phyloP scores from a whole-genome alignment of 768 basidiomycete genomes.

The Neoboletus subvelutipes region DNA sequence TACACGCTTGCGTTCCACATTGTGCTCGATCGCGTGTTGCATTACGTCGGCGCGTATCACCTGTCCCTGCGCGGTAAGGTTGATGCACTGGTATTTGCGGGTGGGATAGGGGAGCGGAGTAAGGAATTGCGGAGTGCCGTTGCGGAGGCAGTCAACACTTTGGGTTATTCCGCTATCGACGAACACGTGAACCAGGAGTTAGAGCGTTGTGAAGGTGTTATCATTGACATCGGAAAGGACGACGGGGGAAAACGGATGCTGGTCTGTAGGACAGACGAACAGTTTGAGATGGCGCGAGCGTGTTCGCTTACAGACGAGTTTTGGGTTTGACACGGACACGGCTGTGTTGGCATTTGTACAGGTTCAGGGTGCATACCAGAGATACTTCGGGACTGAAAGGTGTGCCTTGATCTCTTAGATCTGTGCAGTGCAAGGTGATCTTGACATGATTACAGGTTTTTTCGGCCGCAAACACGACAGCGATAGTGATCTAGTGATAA shows the following conservation, averaged over 20 bases:
- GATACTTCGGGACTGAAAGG: neutral
- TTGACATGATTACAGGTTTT: neutral
- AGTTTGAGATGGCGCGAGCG: constrained; percentile 49
- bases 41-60: constrained; percentile 73
- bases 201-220: constrained; percentile 36
- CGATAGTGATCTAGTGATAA: too few relatives aligned
- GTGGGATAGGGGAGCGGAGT: constrained; percentile 84
- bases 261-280: constrained; percentile 69
- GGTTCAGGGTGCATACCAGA: neutral
- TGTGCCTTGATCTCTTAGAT: neutral
- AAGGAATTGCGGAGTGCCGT: constrained; percentile 60
- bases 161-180: constrained; percentile 61
- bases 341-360: neutral
- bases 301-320: constrained; percentile 30
- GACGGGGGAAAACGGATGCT: constrained; percentile 40
- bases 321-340: constrained; percentile 11
- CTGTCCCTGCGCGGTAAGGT: constrained; percentile 66
- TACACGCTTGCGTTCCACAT: constrained; percentile 72
- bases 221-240: constrained; percentile 46
- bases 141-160: constrained; percentile 48
- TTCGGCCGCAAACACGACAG: too few relatives aligned
- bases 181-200: constrained; percentile 44
- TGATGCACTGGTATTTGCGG: constrained; percentile 82
- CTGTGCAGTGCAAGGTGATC: too few relatives aligned
- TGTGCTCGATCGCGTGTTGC: constrained; percentile 72